Base-by-base conservation (phyloP, 2,329 filamentous ascomycete species). In the Ilyonectria sp. region DNA sequence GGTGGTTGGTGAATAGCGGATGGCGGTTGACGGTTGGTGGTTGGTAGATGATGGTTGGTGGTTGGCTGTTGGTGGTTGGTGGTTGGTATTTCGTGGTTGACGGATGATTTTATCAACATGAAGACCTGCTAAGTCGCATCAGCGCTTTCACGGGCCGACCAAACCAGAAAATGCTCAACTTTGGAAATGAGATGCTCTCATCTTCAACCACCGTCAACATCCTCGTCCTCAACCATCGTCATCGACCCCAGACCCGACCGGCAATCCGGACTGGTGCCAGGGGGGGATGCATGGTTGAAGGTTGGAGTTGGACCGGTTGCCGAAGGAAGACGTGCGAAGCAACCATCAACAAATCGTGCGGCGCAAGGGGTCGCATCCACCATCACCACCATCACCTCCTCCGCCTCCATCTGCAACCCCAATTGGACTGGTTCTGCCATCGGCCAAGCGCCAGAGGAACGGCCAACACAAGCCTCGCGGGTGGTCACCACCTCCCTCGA, bases 291-390 rank as follows among this genome's bases (percentile, higher is more conserved):
- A 40, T 26, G 40, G 26, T 62, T 35, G 21, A 57, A 21, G 35
- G 55, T 49, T 59, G 21, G 40, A 54, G 56, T 33, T 64, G 40
- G 55, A 21, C 61, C 54, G 61, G 50, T 59, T 53, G 61, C 40
- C 49, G 37, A 47, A 63, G 46, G 33, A 40, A 64, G 31, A 44
- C 26, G n/a, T 54, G 46, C 47, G 37, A 43, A 64, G n/a, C 61
- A 59, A 56, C 55, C 47, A 53, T 55, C 53, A 58, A 50, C 55
- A 64, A 31, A 56, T 59, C 40, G 49, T 64, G 55, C 62, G 40
- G 47, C 49, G 55, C 62, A 64, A 64, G 49, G 47, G 55, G 53
- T 53, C 46, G 54, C 54, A 54, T 54, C 47, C 49, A 26, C 46
- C 50, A 17, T 53, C 50, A 52, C n/a, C 29, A 54, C 40, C 62